phyloP scores from a whole-genome alignment of 116 monocot genomes.

The Cymodocea nodosa region DNA sequence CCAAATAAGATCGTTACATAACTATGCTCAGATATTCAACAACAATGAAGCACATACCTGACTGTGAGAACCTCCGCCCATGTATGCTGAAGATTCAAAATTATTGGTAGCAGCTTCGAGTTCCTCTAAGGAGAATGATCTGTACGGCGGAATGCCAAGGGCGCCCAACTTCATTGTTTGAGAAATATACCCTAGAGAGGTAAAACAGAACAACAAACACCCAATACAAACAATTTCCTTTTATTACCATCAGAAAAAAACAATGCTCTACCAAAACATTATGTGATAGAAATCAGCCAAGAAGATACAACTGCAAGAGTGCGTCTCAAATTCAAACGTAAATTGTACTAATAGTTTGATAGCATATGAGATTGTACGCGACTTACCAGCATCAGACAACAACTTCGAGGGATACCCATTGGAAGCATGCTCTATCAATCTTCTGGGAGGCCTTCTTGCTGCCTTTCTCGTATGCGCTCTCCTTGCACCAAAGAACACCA shows the following conservation, averaged over 20 bases:
- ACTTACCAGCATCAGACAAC: slow-evolving; percentile 82
- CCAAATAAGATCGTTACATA: no score
- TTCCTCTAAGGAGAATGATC: slow-evolving; percentile 73
- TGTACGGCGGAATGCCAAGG: slow-evolving; percentile 65
- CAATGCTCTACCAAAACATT: not conserved
- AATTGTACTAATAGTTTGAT: no score
- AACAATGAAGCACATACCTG: slow-evolving; percentile 58
- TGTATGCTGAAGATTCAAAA: slow-evolving; percentile 55
- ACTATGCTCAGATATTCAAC: no score
- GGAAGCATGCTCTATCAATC: slow-evolving; percentile 62
- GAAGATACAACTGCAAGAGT: no score
- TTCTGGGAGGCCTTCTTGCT: slow-evolving; percentile 39
- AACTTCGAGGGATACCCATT: slow-evolving; percentile 65
- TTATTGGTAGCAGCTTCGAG: slow-evolving; percentile 81
- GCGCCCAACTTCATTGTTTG: slow-evolving; percentile 78
- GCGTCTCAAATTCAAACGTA: no score
- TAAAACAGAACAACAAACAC: not conserved
- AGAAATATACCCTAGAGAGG: slow-evolving; percentile 56
- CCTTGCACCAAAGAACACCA: slow-evolving; percentile 27
- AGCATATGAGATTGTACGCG: no score
- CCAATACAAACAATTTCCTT: not conserved
- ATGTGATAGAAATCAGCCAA: no score
- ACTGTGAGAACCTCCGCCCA: slow-evolving; percentile 50
- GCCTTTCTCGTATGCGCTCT: slow-evolving; percentile 20
- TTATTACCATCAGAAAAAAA: not conserved